A percentile compares a stretch with the other conserved stretches of the same genome.
phyloP scores from a whole-genome alignment of 78 protist species.

The Speleostelium caveatum region DNA sequence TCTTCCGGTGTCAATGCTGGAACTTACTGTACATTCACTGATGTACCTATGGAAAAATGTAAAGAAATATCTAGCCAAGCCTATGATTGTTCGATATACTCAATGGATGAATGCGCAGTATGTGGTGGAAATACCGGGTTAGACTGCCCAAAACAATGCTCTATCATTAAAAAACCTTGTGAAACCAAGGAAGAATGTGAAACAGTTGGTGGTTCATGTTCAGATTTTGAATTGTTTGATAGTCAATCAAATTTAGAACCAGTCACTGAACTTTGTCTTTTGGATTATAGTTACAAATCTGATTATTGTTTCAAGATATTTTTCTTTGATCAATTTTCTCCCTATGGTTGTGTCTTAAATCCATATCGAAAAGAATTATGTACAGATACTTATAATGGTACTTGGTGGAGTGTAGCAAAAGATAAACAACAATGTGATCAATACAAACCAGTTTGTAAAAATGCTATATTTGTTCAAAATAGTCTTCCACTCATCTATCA shows the following conservation, averaged over 20 bases:
- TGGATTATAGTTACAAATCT: too few relatives aligned
- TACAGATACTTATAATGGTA: background rate
- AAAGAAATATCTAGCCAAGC: too few relatives aligned
- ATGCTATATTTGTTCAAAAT: background rate
- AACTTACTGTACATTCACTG: too few relatives aligned
- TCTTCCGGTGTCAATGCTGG: too few relatives aligned
- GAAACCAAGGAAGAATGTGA: background rate
- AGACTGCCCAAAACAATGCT: constrained; percentile 2
- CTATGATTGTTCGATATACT: background rate
- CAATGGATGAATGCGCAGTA: constrained; percentile 4
- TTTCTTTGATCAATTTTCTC: constrained; percentile 32
- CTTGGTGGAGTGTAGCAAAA: constrained; percentile 38
- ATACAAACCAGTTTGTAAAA: background rate
- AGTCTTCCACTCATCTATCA: constrained; percentile 3
- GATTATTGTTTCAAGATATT: too few relatives aligned
- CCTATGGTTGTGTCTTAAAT: constrained; percentile 12
- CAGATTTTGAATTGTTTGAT: constrained; percentile 11
- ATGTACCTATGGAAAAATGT: too few relatives aligned
- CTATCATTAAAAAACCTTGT: background rate
- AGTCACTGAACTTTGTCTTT: constrained; percentile 1
- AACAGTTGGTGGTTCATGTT: constrained; percentile 8
- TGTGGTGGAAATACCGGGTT: background rate
- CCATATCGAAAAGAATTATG: too few relatives aligned
- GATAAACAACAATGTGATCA: background rate
- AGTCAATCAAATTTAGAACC: background rate